Conservation (phyloP, 495 filamentous ascomycete species). For the Neurospora sp. region DNA sequence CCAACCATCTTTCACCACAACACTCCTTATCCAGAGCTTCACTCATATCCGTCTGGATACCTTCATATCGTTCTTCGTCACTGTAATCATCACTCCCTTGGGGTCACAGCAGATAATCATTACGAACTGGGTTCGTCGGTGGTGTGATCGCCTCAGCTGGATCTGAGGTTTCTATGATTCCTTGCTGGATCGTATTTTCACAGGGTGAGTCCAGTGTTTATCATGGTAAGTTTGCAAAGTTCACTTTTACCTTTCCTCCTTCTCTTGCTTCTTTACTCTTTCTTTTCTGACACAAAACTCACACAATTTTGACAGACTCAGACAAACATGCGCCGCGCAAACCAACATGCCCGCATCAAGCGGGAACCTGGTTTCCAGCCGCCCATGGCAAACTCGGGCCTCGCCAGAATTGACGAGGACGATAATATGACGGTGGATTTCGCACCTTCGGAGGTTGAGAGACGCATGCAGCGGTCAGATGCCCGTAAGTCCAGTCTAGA, state of each 20-base stretch:
- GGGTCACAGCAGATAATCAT: not conserved
- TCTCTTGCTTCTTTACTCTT: not conserved
- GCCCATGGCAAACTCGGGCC: not conserved
- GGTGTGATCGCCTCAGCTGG: not conserved
- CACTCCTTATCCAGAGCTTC: not conserved
- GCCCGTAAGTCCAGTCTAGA: constrained; percentile 18
- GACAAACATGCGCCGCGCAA: not conserved
- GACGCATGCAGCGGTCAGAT: constrained; percentile 6
- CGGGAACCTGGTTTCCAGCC: not conserved
- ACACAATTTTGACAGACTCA: not conserved
- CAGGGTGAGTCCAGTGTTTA: not conserved
- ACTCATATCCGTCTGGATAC: not conserved
- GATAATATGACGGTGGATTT: not conserved
- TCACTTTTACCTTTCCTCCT: not conserved
- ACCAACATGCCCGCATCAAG: constrained; percentile 1
- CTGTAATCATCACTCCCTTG: not conserved
- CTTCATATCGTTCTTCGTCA: not conserved
- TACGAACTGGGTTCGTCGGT: not conserved
- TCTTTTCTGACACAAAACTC: not conserved
- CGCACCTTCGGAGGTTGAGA: not conserved
- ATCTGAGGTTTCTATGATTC: not conserved
- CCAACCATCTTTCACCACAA: not conserved
- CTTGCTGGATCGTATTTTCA: not conserved
- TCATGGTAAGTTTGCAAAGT: not conserved
- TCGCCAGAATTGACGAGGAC: not conserved